Percentiles rank a stretch among this genome's conserved stretches.
Conservation (phyloP, 768 basidiomycete species). For the Termitomyces sp. region DNA sequence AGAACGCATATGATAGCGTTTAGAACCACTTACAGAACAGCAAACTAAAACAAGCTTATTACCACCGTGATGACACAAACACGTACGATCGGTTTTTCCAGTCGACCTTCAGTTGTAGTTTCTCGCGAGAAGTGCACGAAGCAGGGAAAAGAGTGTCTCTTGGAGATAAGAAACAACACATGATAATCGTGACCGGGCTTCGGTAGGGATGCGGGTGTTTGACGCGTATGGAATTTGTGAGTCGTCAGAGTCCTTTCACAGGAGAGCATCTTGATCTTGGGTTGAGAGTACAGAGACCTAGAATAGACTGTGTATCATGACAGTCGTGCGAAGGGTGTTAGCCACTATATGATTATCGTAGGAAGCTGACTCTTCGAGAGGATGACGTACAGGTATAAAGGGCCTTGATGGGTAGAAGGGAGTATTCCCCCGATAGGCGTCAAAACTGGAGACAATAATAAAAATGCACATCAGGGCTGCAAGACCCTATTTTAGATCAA, state of each 20-base stretch:
- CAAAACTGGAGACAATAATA: conserved; percentile 67
- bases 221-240: conserved; percentile 11
- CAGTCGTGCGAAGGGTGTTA: conserved; percentile 78
- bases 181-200: background rate
- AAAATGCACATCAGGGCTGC: conserved; percentile 77
- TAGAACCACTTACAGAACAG: conserved; percentile 56
- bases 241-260: conserved; percentile 9
- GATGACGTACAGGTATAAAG: conserved; percentile 59
- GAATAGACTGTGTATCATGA: conserved; percentile 94
- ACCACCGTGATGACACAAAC: conserved; percentile 65
- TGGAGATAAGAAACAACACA: conserved; percentile 18
- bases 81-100: conserved; percentile 51
- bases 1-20: conserved; percentile 5
- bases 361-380: background rate
- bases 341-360: conserved; percentile 39
- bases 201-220: background rate
- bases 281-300: conserved; percentile 84
- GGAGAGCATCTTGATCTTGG: conserved; percentile 60
- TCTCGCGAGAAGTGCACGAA: conserved; percentile 35
- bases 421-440: conserved; percentile 71
- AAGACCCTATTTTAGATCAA: conserved; percentile 40
- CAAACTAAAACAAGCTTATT: conserved; percentile 73
- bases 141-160: conserved; percentile 27
- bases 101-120: conserved; percentile 36
- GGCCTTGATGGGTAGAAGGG: conserved; percentile 55